phyloP scores from a whole-genome alignment of 345 rosid genomes.

The Populus davidiana region DNA sequence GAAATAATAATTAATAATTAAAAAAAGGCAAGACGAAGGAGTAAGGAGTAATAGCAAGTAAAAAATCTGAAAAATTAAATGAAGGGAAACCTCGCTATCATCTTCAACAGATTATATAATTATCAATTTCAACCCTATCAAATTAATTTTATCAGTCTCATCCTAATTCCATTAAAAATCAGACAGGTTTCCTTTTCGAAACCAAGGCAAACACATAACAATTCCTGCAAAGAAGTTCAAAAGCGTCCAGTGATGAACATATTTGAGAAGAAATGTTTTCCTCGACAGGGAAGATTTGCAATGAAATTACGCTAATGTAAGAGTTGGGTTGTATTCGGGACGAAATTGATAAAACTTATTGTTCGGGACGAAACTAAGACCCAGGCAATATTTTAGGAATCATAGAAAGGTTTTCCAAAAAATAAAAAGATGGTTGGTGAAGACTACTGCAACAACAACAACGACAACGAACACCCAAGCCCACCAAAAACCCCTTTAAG shows the following conservation, averaged over 20 bases:
- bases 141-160: neutral
- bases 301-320: neutral
- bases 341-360: neutral
- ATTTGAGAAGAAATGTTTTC: neutral
- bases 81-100: neutral
- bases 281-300: neutral
- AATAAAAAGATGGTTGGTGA: neutral
- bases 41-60: neutral
- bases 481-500: slow-evolving; percentile 3
- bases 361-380: neutral
- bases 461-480: neutral
- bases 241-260: neutral
- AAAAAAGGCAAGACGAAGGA: too few relatives aligned
- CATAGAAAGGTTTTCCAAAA: neutral
- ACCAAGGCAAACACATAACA: neutral
- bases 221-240: neutral
- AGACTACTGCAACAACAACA: neutral
- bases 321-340: neutral
- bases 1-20: neutral
- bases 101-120: neutral
- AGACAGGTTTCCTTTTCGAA: neutral
- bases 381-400: neutral
- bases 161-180: neutral
- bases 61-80: neutral
- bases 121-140: neutral